Conservation (phyloP, 805 yeast species). For the Cyberlindnera mycetangii region DNA sequence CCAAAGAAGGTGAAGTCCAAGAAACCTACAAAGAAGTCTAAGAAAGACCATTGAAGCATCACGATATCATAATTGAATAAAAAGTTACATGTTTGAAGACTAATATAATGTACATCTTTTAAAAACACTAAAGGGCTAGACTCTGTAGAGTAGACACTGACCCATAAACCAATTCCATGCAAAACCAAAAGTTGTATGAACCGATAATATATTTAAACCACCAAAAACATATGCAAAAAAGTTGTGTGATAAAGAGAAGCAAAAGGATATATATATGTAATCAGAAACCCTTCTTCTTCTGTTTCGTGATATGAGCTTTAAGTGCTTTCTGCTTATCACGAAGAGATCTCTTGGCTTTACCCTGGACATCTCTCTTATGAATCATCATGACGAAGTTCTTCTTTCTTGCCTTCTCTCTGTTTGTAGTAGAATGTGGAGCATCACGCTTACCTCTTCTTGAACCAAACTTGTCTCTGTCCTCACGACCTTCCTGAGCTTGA, state of each 20-base stretch:
- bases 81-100: not conserved
- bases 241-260: too few relatives aligned
- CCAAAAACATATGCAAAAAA: slow-evolving; percentile 1
- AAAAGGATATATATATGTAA: not conserved
- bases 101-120: slow-evolving; percentile 11
- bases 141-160: not conserved
- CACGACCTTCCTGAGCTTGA: slow-evolving; percentile 84
- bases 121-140: not conserved
- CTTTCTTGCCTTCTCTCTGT: slow-evolving; percentile 93
- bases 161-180: not conserved
- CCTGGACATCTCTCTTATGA: slow-evolving; percentile 91
- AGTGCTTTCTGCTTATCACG: slow-evolving; percentile 87
- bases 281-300: slow-evolving; percentile 79
- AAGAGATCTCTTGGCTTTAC: slow-evolving; percentile 85
- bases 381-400: slow-evolving; percentile 99
- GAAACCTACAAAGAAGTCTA: slow-evolving; percentile 6
- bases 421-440: slow-evolving; percentile 83
- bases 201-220: not conserved
- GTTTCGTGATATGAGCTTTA: slow-evolving; percentile 83
- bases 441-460: slow-evolving; percentile 80
- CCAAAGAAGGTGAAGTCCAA: slow-evolving; percentile 10
- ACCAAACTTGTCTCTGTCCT: slow-evolving; percentile 88
- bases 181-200: not conserved
- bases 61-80: not conserved
- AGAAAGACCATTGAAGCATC: not conserved